Evolutionary conservation across 139 green algal genomes (phyloP).

Genomic region (Chlamydomonas asymmetrica): DNA sequence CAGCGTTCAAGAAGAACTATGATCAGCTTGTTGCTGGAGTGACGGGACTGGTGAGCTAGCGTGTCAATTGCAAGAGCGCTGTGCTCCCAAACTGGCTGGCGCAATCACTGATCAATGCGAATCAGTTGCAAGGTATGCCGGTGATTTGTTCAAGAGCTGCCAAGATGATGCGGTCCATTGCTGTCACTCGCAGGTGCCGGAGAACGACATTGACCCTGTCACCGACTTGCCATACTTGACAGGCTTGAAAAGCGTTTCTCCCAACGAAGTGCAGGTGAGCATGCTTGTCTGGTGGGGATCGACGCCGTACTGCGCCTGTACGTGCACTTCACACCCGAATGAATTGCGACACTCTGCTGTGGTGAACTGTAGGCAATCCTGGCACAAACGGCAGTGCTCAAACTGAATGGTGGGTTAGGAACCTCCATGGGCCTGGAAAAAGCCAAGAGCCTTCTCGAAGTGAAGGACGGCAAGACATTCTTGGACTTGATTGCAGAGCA

Average conservation of each 20-base stretch:
- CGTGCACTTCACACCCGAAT: conserved; percentile 4
- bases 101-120: too few species aligned
- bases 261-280: conserved; percentile 48
- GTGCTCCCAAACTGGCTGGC: too few species aligned
- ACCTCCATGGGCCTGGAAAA: conserved; percentile 94
- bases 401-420: conserved; percentile 91
- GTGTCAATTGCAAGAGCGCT: too few species aligned
- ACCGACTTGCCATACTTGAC: conserved; percentile 60
- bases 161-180: not conserved
- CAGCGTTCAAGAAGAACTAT: conserved; percentile 87
- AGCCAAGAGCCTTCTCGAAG: conserved; percentile 85
- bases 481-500: conserved; percentile 94
- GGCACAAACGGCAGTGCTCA: conserved; percentile 82
- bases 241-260: conserved; percentile 10
- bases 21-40: conserved; percentile 80
- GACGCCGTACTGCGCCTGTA: not conserved
- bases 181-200: conserved; percentile 58
- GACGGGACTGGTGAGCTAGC: conserved; percentile 81
- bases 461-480: conserved; percentile 90
- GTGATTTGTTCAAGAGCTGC: not conserved
- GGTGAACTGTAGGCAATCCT: conserved; percentile 64
- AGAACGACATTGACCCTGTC: conserved; percentile 75
- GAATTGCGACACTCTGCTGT: too few species aligned
- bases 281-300: too few species aligned
- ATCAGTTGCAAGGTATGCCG: not conserved